Evolutionary conservation across 306 rosid species (phyloP).

Genomic region (Inga oerstediana): DNA sequence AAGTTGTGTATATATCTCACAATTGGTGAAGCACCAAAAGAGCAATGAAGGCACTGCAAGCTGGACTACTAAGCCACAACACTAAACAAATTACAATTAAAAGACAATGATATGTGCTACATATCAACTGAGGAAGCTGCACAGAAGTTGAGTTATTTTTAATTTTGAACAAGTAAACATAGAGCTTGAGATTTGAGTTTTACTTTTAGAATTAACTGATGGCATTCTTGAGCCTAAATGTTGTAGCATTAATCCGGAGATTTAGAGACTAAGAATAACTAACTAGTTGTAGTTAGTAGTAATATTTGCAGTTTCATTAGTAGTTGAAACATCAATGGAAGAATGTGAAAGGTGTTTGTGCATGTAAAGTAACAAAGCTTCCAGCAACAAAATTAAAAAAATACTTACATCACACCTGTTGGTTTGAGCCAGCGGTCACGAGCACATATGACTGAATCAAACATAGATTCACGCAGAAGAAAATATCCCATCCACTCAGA

Average conservation of each 20-base stretch:
- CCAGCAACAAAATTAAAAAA: background rate
- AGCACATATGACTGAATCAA: conserved; percentile 97
- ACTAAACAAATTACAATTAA: background rate
- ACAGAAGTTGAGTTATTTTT: background rate
- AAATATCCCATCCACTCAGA: conserved; percentile 99
- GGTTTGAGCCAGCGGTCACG: conserved; percentile 99
- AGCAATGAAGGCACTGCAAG: conserved; percentile 19
- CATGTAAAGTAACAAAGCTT: conserved; percentile 24
- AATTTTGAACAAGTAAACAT: background rate
- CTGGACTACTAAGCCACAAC: background rate
- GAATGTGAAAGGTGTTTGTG: background rate
- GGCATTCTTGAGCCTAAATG: background rate
- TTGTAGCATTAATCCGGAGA: background rate
- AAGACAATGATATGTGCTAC: background rate
- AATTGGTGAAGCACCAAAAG: background rate
- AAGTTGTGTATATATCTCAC: background rate
- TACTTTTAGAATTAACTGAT: background rate
- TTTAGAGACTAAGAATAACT: conserved; percentile 4
- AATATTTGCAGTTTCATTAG: background rate
- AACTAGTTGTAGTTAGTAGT: background rate
- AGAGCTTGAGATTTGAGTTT: background rate
- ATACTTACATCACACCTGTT: conserved; percentile 85
- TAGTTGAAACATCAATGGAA: background rate
- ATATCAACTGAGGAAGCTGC: conserved; percentile 2
- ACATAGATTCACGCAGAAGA: conserved; percentile 97